Percentiles rank a stretch among this genome's conserved stretches.
These are phyloP conservation scores for Suhomyces bolitotheri DNA, from an alignment of 1,139 yeast genomes.

Conservation along the genomic window DNA sequence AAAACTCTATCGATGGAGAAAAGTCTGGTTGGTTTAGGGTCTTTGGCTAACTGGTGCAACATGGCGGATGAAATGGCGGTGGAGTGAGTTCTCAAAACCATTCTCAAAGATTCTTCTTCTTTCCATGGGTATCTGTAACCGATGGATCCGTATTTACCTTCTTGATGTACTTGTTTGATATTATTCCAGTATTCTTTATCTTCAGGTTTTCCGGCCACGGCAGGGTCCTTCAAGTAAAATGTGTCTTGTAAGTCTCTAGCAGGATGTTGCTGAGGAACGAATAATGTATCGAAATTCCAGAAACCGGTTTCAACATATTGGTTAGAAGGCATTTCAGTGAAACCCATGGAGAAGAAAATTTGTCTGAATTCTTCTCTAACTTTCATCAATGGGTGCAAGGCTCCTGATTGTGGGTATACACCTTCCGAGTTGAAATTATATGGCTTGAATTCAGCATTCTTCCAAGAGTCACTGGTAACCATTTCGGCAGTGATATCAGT, in stretches of 20 bases:
- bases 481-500: constrained; percentile 94
- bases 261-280: constrained; percentile 98
- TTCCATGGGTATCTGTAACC: constrained; percentile 99
- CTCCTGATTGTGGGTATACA: constrained; percentile 80
- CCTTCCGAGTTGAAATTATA: constrained; percentile 97
- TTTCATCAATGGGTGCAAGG: constrained; percentile 93
- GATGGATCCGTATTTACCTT: constrained; percentile 89
- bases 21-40: constrained; percentile 88
- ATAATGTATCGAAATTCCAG: constrained; percentile 97
- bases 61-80: constrained; percentile 90
- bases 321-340: constrained; percentile 98
- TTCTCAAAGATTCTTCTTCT: constrained; percentile 81
- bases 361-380: constrained; percentile 98
- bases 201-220: constrained; percentile 72
- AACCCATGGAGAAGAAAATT: constrained; percentile 96
- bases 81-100: constrained; percentile 96
- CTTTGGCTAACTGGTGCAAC: constrained; percentile 82
- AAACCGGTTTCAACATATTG: constrained; percentile 97
- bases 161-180: constrained; percentile 80
- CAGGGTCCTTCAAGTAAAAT: constrained; percentile 93
- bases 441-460: constrained; percentile 82
- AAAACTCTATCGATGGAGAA: constrained; percentile 97
- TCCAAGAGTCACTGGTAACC: constrained; percentile 82
- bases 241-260: constrained; percentile 99
- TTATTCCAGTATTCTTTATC: constrained; percentile 78